Evolutionary conservation across 257 asterid genomes (phyloP), one percentile per base, ranked within the genome.

Genomic region (Hygrophila difformis): DNA sequence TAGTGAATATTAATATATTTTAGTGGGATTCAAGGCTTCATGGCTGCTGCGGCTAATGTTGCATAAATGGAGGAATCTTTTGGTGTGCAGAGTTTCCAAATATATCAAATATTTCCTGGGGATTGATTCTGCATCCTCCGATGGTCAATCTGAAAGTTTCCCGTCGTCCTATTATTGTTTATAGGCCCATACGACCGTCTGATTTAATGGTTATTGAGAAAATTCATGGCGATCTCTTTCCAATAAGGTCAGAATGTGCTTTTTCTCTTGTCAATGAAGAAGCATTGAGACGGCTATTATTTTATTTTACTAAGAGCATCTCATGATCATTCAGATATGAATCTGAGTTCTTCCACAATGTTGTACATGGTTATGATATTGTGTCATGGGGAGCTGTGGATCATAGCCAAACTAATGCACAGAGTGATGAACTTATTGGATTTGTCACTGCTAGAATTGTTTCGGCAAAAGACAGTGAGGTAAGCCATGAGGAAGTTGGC

Each of bases 331-430:
- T 45, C 67, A 91, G 97, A 76, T 91, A 91, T 57, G 99, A 91
- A 65, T 51, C 83, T 36, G 99, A 86, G 63, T 86, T 91, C 73
- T 86, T 91, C 69, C 82, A 67, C 58, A 91, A 83, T 23, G 97
- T 87, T 49, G 99, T 91, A 38, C 69, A 74, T 64, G 97, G 97
- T 24, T 75, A 60, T 53, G 95, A 64, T 51, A 82, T 86, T 65
- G 77, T 86, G 55, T 86, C 97, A n/a, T 91, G 99, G 99, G 97
- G 94, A 63, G 99, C 97, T 61, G 97, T 91, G 66, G 99, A 91
- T 66, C 87, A 45, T 31, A 83, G 84, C 67, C 78, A 71, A 24
- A 75, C 84, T 14, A 33, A 69, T 58, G 78, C 70, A 42, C 69
- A 75, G 65, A 76, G 70, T 44, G 92, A 86, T 19, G 95, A 91